A percentile compares a stretch with the other conserved stretches of the same genome.
Conservation (phyloP, 768 basidiomycete genomes). For the Mycena leptocephala region DNA sequence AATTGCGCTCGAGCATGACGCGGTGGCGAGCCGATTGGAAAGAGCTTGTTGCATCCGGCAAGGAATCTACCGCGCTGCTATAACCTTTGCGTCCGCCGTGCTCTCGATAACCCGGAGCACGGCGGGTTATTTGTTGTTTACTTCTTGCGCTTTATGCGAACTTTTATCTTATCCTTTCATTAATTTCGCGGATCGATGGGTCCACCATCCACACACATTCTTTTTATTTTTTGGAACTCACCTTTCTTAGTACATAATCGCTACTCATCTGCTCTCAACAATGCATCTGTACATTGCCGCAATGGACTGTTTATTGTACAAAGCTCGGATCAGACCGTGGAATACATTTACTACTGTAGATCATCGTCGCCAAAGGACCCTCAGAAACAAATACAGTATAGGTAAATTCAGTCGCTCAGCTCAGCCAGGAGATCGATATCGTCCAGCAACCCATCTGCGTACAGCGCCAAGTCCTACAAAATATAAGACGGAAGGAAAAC, state of each 20-base stretch:
- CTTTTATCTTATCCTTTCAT: not conserved
- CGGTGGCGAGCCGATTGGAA: constrained; percentile 90
- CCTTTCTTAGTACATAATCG: constrained; percentile 7
- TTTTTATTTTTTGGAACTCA: not conserved
- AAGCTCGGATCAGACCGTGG: not conserved
- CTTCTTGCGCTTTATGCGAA: not conserved
- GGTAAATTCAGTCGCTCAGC: constrained; percentile 42
- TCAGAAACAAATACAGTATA: not conserved
- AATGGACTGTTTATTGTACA: constrained; percentile 24
- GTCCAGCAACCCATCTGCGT: constrained; percentile 56
- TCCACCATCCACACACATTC: constrained; percentile 29
- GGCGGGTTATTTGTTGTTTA: constrained; percentile 4
- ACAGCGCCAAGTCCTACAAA: constrained; percentile 45
- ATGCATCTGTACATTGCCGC: constrained; percentile 34
- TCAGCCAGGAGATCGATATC: constrained; percentile 51
- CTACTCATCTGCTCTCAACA: constrained; percentile 34
- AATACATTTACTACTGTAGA: not conserved
- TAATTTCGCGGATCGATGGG: constrained; percentile 11
- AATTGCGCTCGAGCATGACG: constrained; percentile 78
- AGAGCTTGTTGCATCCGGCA: constrained; percentile 75
- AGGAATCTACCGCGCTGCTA: constrained; percentile 73
- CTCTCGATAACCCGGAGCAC: not conserved
- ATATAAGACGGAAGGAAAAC: not conserved
- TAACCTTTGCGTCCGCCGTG: constrained; percentile 45
- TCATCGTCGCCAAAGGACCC: too few relatives aligned